These are phyloP conservation scores for Ensete glaucum DNA, from an alignment of 176 grass and related monocot species.

Conservation along the genomic window DNA sequence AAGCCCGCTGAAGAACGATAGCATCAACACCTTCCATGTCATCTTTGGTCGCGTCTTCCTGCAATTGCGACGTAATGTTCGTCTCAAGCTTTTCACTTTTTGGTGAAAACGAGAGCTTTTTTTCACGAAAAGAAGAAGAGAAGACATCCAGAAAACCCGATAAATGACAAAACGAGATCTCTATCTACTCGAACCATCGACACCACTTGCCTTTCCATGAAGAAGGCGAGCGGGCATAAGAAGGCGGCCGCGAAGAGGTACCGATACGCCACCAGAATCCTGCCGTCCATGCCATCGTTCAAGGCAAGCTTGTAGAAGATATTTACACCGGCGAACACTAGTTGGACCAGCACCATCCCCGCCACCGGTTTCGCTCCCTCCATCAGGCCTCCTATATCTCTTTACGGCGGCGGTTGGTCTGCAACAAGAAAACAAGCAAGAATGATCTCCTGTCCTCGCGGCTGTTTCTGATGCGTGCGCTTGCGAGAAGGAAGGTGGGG, in stretches of 20 bases:
- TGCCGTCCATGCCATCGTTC: slow-evolving; percentile 82
- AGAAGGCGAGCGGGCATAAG: slow-evolving; percentile 52
- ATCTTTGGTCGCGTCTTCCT: slow-evolving; percentile 56
- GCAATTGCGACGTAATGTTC: background rate
- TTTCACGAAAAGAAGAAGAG: too few species aligned
- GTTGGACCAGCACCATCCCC: slow-evolving; percentile 63
- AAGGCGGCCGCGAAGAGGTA: slow-evolving; percentile 74
- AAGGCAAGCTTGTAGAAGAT: slow-evolving; percentile 89
- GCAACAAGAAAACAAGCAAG: too few species aligned
- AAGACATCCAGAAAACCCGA: too few species aligned
- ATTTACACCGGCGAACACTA: slow-evolving; percentile 59
- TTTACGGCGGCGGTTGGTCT: too few species aligned
- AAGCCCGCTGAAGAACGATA: slow-evolving; percentile 55
- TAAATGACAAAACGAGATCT: background rate
- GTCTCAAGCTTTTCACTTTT: too few species aligned
- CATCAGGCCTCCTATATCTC: slow-evolving; percentile 17
- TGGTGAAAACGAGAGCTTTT: too few species aligned
- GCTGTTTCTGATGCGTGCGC: too few species aligned
- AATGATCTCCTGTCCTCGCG: too few species aligned
- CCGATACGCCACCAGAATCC: slow-evolving; percentile 58
- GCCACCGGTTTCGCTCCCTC: slow-evolving; percentile 37
- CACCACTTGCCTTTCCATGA: slow-evolving; percentile 49
- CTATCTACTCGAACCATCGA: background rate
- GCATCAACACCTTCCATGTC: slow-evolving; percentile 56
- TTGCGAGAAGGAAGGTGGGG: too few species aligned